These are phyloP conservation scores for Botrytis elliptica DNA, from an alignment of 2,329 filamentous ascomycete species.

Conservation along the genomic window DNA sequence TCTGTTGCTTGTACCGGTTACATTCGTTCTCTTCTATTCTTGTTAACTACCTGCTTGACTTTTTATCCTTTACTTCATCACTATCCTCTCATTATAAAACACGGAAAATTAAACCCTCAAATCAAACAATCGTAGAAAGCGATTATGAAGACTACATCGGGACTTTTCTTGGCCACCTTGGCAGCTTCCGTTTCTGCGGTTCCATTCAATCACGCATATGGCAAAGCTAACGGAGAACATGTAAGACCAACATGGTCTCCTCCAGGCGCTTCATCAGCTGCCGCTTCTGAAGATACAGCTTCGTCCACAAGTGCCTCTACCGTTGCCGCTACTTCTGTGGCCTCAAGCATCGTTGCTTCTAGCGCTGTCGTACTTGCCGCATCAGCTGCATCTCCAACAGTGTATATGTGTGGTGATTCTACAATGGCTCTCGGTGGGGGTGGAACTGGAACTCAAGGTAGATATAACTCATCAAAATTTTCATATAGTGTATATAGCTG, in stretches of 20 bases:
- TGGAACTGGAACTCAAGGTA: slow-evolving; percentile 46
- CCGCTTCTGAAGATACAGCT: background rate
- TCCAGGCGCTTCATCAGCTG: background rate
- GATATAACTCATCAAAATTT: background rate
- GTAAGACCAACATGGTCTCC: background rate
- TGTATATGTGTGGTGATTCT: slow-evolving; percentile 61
- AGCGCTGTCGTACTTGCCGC: background rate
- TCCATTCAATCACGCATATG: slow-evolving; percentile 4
- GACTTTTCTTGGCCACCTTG: background rate
- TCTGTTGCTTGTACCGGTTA: background rate
- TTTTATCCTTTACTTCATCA: background rate
- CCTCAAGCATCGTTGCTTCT: background rate
- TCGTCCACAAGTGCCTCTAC: background rate
- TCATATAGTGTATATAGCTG: background rate
- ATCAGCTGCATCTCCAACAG: slow-evolving; percentile 38
- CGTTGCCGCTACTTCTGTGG: background rate
- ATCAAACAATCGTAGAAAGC: no score
- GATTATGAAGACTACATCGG: slow-evolving; percentile 5
- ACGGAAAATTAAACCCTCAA: background rate
- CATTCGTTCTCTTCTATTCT: slow-evolving; percentile 6
- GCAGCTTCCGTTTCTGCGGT: background rate
- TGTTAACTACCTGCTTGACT: background rate
- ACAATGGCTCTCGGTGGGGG: slow-evolving; percentile 56
- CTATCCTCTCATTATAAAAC: background rate
- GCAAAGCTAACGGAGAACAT: background rate